A percentile compares a stretch with the other conserved stretches of the same genome.
These are phyloP conservation scores for Diplotaxis tenuifolia DNA, from an alignment of 345 rosid genomes.

Conservation along the genomic window DNA sequence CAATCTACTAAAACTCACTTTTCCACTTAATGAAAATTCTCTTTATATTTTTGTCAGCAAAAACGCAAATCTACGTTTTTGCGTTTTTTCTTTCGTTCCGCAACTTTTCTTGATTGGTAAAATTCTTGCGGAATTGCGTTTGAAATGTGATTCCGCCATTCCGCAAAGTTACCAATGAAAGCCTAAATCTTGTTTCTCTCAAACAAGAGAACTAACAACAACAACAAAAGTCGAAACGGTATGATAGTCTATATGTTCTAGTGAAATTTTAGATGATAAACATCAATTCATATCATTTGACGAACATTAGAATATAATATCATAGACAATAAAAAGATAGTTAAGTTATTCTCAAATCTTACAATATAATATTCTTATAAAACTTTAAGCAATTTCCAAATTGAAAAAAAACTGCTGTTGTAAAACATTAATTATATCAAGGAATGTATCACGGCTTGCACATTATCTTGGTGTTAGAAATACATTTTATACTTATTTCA, in stretches of 20 bases:
- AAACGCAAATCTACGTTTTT: no score
- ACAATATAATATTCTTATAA: neutral
- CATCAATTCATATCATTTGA: constrained; percentile 1
- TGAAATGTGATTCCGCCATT: no score
- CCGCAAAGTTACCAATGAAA: no score
- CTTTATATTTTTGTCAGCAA: no score
- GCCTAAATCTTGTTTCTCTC: constrained; percentile 5
- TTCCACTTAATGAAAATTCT: no score
- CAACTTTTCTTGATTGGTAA: no score
- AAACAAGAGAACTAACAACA: neutral
- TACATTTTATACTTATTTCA: neutral
- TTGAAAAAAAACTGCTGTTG: neutral
- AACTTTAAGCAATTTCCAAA: neutral
- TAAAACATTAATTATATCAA: neutral
- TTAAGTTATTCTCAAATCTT: neutral
- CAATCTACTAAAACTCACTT: no score
- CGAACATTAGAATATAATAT: neutral
- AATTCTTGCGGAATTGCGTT: no score
- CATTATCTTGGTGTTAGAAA: constrained; percentile 5
- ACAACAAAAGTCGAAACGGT: neutral
- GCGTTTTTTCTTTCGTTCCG: no score
- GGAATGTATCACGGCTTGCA: constrained; percentile 1
- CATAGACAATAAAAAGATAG: neutral
- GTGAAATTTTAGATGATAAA: neutral
- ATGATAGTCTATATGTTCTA: neutral